Conservation (phyloP, 441 rosid genomes). For the Gossypium lobatum region DNA sequence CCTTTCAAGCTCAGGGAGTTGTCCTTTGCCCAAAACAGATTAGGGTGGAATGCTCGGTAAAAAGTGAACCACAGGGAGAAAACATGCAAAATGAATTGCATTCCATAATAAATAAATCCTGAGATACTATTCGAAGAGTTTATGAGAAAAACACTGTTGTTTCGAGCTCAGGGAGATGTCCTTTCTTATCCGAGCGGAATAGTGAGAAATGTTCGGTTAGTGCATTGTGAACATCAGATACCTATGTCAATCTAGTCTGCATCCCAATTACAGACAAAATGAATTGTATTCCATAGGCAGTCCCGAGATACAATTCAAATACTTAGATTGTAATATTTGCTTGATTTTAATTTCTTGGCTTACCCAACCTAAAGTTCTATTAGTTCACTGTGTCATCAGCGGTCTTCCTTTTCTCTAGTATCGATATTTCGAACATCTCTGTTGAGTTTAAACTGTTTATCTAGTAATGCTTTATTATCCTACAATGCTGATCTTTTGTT, state of each 20-base stretch:
- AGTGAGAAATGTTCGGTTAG: background rate
- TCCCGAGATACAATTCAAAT: background rate
- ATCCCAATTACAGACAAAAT: background rate
- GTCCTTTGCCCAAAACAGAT: background rate
- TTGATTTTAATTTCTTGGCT: background rate
- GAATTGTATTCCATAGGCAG: background rate
- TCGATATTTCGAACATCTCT: background rate
- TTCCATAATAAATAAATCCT: too few relatives aligned
- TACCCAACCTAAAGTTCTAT: background rate
- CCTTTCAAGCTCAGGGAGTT: background rate
- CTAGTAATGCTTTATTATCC: background rate
- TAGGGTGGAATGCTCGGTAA: background rate
- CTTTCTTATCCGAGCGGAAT: background rate
- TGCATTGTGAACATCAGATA: background rate
- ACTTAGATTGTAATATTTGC: background rate
- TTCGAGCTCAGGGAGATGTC: background rate
- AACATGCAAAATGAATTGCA: background rate
- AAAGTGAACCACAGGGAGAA: background rate
- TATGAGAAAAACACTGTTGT: background rate
- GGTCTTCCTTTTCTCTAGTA: background rate
- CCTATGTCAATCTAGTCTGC: background rate
- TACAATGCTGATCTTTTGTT: constrained; percentile 11
- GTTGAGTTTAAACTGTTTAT: background rate
- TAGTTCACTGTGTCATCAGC: background rate
- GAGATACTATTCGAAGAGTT: background rate